Evolutionary conservation across 169 alveolate genomes (phyloP).

Genomic region (Plasmodium gallinaceum): DNA sequence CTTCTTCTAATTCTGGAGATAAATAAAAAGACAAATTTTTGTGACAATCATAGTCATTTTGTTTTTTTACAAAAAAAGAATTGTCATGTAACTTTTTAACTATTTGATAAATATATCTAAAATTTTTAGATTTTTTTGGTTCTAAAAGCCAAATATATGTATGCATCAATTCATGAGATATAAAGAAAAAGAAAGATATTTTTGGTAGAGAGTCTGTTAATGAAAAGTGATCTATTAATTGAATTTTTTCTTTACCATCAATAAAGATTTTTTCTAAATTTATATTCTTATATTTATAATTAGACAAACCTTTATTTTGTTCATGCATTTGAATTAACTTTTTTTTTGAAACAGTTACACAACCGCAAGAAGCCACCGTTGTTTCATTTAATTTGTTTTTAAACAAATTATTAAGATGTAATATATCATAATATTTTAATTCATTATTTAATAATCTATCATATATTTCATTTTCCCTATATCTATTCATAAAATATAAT

Average conservation of each 20-base stretch:
- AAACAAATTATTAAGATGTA: slow-evolving; percentile 16
- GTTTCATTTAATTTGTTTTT: neutral
- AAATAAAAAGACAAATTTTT: slow-evolving; percentile 29
- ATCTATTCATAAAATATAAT: slow-evolving; percentile 18
- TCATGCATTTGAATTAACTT: slow-evolving; percentile 32
- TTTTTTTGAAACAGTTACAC: slow-evolving; percentile 31
- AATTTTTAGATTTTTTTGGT: slow-evolving; percentile 3
- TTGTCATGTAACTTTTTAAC: slow-evolving; percentile 3
- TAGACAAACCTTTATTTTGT: slow-evolving; percentile 24
- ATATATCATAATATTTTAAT: slow-evolving; percentile 10
- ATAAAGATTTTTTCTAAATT: neutral
- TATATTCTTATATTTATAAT: slow-evolving; percentile 27
- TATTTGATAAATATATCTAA: slow-evolving; percentile 1
- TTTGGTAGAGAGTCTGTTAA: slow-evolving; percentile 30
- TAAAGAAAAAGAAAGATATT: slow-evolving; percentile 28
- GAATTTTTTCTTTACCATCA: slow-evolving; percentile 10
- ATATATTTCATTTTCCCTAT: slow-evolving; percentile 10
- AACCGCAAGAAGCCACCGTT: slow-evolving; percentile 21
- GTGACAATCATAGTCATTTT: neutral
- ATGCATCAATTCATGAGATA: slow-evolving; percentile 59
- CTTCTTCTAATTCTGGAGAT: slow-evolving; percentile 48
- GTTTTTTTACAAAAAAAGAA: neutral
- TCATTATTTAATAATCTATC: slow-evolving; percentile 16
- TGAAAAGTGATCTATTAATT: slow-evolving; percentile 38
- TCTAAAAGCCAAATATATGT: slow-evolving; percentile 30